Evolutionary conservation across 768 basidiomycete genomes (phyloP).

Genomic region (Mycena haematopus): DNA sequence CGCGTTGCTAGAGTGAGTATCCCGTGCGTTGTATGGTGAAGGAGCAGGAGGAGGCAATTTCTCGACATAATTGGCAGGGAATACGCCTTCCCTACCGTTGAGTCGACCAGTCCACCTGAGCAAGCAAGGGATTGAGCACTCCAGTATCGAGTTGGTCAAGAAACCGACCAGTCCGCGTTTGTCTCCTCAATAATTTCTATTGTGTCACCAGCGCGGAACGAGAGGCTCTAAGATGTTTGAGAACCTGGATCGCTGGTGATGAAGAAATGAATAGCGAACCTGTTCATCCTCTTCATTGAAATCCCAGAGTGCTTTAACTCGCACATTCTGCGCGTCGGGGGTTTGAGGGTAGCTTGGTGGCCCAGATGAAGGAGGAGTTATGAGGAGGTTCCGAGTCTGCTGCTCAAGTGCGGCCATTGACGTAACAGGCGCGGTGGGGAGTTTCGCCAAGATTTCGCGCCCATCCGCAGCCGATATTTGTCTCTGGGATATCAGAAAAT

Average conservation of each 20-base stretch:
- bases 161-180: conserved; percentile 70
- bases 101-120: conserved; percentile 69
- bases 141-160: background rate
- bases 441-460: conserved; percentile 50
- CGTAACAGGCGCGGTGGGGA: conserved; percentile 37
- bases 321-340: conserved; percentile 27
- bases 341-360: conserved; percentile 3
- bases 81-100: conserved; percentile 69
- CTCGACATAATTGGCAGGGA: conserved; percentile 79
- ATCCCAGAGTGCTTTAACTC: conserved; percentile 64
- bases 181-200: conserved; percentile 77
- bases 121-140: background rate
- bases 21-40: conserved; percentile 14
- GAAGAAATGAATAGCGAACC: conserved; percentile 38
- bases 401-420: conserved; percentile 22
- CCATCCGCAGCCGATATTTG: conserved; percentile 55
- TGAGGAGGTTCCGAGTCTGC: conserved; percentile 22
- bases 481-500: conserved; percentile 57
- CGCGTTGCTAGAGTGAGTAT: conserved; percentile 7
- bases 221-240: conserved; percentile 60
- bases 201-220: conserved; percentile 74
- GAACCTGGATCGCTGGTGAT: background rate
- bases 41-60: conserved; percentile 41
- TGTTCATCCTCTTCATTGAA: conserved; percentile 68
- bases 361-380: conserved; percentile 14